Percentiles rank a stretch among this genome's conserved stretches.
These are phyloP conservation scores for Boeremia exigua DNA, from an alignment of 2,329 filamentous ascomycete species.

Conservation along the genomic window DNA sequence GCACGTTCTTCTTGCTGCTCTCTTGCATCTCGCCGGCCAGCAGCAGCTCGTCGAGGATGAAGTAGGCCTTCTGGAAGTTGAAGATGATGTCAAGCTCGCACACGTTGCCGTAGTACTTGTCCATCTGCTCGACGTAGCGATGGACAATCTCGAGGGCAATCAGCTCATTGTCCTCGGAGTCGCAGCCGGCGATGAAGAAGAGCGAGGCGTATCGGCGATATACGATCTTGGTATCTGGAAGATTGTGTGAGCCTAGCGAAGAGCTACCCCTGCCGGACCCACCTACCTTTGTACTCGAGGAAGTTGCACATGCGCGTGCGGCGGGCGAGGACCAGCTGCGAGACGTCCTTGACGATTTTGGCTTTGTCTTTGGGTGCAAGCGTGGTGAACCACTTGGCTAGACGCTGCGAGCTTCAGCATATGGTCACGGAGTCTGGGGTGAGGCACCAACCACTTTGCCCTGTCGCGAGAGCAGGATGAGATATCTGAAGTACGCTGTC, in stretches of 20 bases:
- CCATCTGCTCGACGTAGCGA: conserved; percentile 99
- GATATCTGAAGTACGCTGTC: conserved; percentile 68
- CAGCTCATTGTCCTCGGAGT: conserved; percentile 96
- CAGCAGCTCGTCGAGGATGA: conserved; percentile 95
- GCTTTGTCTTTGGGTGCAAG: conserved; percentile 97
- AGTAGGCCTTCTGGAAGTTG: conserved; percentile 99
- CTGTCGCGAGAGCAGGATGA: conserved; percentile 96
- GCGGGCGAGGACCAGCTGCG: conserved; percentile 92
- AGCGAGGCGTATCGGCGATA: conserved; percentile 98
- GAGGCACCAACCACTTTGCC: conserved; percentile 89
- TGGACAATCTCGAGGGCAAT: conserved; percentile 99
- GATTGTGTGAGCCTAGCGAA: conserved; percentile 36
- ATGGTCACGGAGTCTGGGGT: conserved; percentile 31
- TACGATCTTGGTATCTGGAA: conserved; percentile 91
- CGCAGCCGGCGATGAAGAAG: conserved; percentile 98
- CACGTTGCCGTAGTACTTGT: conserved; percentile 99
- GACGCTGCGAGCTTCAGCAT: conserved; percentile 68
- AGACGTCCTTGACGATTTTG: conserved; percentile 99
- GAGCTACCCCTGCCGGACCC: conserved; percentile 19
- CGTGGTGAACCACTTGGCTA: conserved; percentile 99
- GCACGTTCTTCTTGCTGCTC: conserved; percentile 98
- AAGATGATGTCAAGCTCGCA: conserved; percentile 99
- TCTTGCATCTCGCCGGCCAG: conserved; percentile 97
- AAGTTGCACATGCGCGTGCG: conserved; percentile 99
- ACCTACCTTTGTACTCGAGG: conserved; percentile 93